These are phyloP conservation scores for Kregervanrija delftensis DNA, from an alignment of 805 yeast species.

Conservation along the genomic window DNA sequence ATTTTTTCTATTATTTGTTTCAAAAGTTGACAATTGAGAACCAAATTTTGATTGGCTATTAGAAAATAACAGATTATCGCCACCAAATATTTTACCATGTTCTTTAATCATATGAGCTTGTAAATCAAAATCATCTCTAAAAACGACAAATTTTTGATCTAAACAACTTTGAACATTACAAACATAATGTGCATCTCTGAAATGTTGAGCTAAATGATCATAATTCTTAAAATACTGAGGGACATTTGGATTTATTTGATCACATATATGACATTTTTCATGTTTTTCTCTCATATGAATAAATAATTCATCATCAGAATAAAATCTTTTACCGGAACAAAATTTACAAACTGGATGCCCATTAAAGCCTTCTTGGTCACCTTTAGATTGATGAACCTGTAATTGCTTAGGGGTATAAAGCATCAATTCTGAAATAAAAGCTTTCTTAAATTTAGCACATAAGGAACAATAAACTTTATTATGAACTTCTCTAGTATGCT, in stretches of 20 bases:
- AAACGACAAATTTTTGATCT: conserved; percentile 88
- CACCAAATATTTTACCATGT: conserved; percentile 58
- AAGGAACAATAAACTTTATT: conserved; percentile 61
- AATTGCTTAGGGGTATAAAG: conserved; percentile 57
- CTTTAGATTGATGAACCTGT: conserved; percentile 61
- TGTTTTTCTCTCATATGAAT: conserved; percentile 78
- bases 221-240: conserved; percentile 79
- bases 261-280: conserved; percentile 88
- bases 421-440: conserved; percentile 65
- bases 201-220: conserved; percentile 68
- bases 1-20: conserved; percentile 14
- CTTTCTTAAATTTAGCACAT: conserved; percentile 71
- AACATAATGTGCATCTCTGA: conserved; percentile 61
- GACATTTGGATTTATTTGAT: conserved; percentile 47
- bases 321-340: conserved; percentile 68
- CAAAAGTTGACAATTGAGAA: conserved; percentile 54
- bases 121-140: conserved; percentile 76
- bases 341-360: conserved; percentile 90
- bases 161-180: conserved; percentile 75
- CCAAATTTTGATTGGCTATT: not conserved
- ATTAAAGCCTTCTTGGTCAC: conserved; percentile 70
- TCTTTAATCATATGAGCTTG: conserved; percentile 82
- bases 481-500: conserved; percentile 63
- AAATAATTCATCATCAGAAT: conserved; percentile 81
- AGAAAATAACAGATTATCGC: conserved; percentile 34